phyloP scores from a whole-genome alignment of 345 rosid genomes.

The Salix udensis region DNA sequence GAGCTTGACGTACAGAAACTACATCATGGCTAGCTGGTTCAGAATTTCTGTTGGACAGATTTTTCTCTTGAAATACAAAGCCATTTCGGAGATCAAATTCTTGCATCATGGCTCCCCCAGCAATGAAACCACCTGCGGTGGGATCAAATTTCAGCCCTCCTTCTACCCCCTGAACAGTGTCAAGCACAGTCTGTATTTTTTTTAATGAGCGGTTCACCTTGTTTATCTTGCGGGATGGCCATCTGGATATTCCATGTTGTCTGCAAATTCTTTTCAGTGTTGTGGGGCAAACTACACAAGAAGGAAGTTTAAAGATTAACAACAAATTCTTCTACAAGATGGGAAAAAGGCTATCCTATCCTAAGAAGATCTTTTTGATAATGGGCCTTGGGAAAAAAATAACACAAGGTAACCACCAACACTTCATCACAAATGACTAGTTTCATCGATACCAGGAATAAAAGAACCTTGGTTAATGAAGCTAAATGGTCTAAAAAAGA shows the following conservation, averaged over 20 bases:
- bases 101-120: slow-evolving; percentile 45
- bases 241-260: slow-evolving; percentile 85
- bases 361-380: neutral
- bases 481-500: neutral
- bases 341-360: neutral
- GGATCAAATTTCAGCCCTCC: slow-evolving; percentile 79
- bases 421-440: neutral
- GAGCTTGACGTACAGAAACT: slow-evolving; percentile 10
- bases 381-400: neutral
- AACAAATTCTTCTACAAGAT: neutral
- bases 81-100: slow-evolving; percentile 41
- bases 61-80: slow-evolving; percentile 25
- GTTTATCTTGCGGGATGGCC: slow-evolving; percentile 95
- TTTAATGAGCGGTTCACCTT: slow-evolving; percentile 76
- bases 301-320: slow-evolving; percentile 12
- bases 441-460: neutral
- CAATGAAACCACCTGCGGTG: slow-evolving; percentile 56
- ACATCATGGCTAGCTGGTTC: slow-evolving; percentile 23
- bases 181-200: slow-evolving; percentile 76
- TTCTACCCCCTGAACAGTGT: slow-evolving; percentile 87
- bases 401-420: neutral
- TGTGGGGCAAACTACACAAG: slow-evolving; percentile 82
- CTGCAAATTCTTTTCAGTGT: slow-evolving; percentile 93
- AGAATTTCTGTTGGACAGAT: slow-evolving; percentile 11
- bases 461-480: neutral